A percentile compares a stretch with the other conserved stretches of the same genome.
Evolutionary conservation across 345 rosid species (phyloP).

Genomic region (Nephelium lappaceum): DNA sequence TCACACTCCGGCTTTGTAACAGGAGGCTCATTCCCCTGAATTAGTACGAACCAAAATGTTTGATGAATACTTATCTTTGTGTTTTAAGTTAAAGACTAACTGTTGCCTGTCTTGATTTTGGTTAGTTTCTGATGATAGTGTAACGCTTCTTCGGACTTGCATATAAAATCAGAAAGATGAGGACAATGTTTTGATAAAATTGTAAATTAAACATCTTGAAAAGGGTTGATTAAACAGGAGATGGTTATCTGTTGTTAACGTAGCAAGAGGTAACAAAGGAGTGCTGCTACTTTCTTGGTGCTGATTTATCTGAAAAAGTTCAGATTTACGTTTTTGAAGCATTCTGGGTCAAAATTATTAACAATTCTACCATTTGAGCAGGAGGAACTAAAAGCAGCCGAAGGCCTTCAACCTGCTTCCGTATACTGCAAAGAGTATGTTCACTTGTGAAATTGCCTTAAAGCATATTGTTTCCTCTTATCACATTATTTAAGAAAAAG

Average conservation of each 20-base stretch:
- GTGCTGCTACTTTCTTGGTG: not conserved
- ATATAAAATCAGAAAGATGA: not conserved
- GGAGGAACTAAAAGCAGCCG: constrained; percentile 70
- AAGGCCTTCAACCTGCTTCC: constrained; percentile 70
- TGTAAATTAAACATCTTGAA: not conserved
- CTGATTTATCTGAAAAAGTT: not conserved
- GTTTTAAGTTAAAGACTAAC: too few relatives aligned
- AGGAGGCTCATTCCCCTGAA: not conserved
- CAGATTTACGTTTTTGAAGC: not conserved
- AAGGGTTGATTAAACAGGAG: not conserved
- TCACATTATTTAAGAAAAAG: not conserved
- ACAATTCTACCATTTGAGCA: constrained; percentile 30
- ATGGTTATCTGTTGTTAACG: not conserved
- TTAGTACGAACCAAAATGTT: not conserved
- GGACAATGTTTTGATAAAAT: not conserved
- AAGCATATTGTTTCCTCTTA: not conserved
- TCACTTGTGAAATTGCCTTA: constrained; percentile 9
- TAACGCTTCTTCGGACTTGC: not conserved
- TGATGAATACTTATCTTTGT: too few relatives aligned
- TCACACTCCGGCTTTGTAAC: not conserved
- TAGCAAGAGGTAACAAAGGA: not conserved
- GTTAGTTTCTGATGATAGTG: not conserved
- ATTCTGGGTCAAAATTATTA: not conserved
- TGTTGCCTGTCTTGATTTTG: too few relatives aligned
- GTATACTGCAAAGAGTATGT: constrained; percentile 89